These are phyloP conservation scores for Floccularia luteovirens DNA, from an alignment of 768 basidiomycete species.

Conservation along the genomic window DNA sequence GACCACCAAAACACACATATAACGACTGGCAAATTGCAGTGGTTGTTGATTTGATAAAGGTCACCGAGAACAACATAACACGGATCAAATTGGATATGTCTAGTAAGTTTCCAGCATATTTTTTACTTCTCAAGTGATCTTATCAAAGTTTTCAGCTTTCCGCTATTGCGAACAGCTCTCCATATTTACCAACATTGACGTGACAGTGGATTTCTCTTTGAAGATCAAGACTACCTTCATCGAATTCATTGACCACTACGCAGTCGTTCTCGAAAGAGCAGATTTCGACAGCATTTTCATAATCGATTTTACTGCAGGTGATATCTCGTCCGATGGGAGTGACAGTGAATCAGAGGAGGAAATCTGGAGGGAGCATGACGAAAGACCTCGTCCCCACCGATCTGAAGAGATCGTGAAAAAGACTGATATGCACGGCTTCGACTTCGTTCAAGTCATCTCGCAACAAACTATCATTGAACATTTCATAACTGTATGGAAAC, in stretches of 20 bases:
- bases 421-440: conserved; percentile 2
- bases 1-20: conserved; percentile 6
- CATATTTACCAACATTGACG: conserved; percentile 1
- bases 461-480: conserved; percentile 4
- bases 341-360: neutral
- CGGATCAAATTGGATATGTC: conserved; percentile 9
- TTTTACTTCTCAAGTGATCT: neutral
- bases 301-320: neutral
- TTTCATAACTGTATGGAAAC: conserved; percentile 4
- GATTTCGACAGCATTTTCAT: neutral
- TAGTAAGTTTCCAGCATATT: conserved; percentile 5
- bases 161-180: conserved; percentile 8
- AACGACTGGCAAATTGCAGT: conserved; percentile 10
- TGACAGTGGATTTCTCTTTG: neutral
- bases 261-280: conserved; percentile 1
- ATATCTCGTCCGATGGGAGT: neutral
- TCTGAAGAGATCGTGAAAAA: conserved; percentile 3
- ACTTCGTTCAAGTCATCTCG: conserved; percentile 5
- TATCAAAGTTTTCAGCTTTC: conserved; percentile 2
- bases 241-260: conserved; percentile 5
- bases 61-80: conserved; percentile 1
- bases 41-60: conserved; percentile 11
- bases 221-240: conserved; percentile 3
- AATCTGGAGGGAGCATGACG: neutral
- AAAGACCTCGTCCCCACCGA: neutral